Conservation (phyloP, 2,329 filamentous ascomycete genomes). For the Diaporthe citri region DNA sequence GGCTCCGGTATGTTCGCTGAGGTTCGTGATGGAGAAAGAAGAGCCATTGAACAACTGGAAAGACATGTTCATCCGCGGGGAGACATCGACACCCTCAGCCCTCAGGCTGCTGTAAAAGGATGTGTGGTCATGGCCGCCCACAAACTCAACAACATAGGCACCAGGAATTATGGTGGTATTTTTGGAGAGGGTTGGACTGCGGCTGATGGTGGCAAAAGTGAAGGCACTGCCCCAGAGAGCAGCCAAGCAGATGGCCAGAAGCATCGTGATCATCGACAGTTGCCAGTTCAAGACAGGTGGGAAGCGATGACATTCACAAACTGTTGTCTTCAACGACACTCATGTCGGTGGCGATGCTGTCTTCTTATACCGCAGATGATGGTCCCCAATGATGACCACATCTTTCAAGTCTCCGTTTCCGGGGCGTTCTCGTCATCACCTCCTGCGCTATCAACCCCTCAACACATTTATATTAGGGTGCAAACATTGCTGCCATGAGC, state of each 20-base stretch:
- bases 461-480: background rate
- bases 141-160: constrained; percentile 45
- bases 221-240: constrained; percentile 23
- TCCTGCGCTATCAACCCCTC: background rate
- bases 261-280: constrained; percentile 16
- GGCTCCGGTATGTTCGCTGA: constrained; percentile 30
- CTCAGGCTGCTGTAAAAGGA: constrained; percentile 42
- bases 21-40: constrained; percentile 41
- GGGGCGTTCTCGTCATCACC: background rate
- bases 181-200: background rate
- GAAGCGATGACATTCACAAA: background rate
- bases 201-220: background rate
- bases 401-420: background rate
- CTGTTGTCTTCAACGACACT: background rate
- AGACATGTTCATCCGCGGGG: constrained; percentile 42
- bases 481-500: constrained; percentile 27
- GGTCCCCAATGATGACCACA: background rate
- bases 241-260: background rate
- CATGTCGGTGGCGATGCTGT: background rate
- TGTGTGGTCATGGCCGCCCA: constrained; percentile 39
- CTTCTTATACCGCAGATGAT: background rate
- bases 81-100: constrained; percentile 37
- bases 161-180: constrained; percentile 16
- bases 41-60: constrained; percentile 44
- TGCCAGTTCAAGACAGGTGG: background rate